A percentile compares a stretch with the other conserved stretches of the same genome.
phyloP scores from a whole-genome alignment of 306 rosid genomes.

The Malus fusca region DNA sequence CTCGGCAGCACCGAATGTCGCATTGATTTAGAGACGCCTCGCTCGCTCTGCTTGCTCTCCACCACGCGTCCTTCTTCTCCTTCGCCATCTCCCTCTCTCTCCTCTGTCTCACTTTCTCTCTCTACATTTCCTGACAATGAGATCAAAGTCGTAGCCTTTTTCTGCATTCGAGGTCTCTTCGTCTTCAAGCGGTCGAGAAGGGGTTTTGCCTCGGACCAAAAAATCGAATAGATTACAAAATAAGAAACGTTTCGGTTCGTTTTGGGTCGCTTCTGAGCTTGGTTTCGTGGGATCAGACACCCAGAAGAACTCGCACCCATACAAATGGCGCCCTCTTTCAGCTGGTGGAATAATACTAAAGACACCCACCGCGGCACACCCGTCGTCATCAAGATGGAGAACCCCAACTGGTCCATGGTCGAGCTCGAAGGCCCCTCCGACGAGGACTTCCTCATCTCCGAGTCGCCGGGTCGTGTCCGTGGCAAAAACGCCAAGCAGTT shows the following conservation, averaged over 20 bases:
- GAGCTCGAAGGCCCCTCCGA: conserved; percentile 82
- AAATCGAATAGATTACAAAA: not conserved
- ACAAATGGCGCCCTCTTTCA: conserved; percentile 57
- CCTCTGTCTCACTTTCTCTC: not conserved
- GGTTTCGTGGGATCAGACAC: conserved; percentile 32
- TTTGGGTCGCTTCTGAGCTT: not conserved
- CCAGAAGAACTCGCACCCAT: not conserved
- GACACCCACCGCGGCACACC: conserved; percentile 81
- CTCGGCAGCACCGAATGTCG: conserved; percentile 44
- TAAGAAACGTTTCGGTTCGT: not conserved
- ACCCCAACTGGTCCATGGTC: conserved; percentile 92
- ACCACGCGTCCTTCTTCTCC: conserved; percentile 48
- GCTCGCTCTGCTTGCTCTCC: conserved; percentile 24
- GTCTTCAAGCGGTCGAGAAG: not conserved
- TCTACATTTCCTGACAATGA: conserved; percentile 41
- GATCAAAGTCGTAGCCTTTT: conserved; percentile 33
- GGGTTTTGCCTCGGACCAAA: not conserved
- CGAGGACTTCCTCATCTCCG: conserved; percentile 50
- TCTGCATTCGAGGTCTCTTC: not conserved
- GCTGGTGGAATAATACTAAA: conserved; percentile 63
- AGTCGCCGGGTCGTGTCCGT: conserved; percentile 24
- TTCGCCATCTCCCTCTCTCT: not conserved
- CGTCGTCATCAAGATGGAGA: conserved; percentile 93
- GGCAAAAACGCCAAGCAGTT: conserved; percentile 82
- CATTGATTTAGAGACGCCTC: conserved; percentile 41